Percentiles rank a stretch among this genome's conserved stretches.
Conservation (phyloP, 78 protist genomes). For the Chrysochromulina parva region DNA sequence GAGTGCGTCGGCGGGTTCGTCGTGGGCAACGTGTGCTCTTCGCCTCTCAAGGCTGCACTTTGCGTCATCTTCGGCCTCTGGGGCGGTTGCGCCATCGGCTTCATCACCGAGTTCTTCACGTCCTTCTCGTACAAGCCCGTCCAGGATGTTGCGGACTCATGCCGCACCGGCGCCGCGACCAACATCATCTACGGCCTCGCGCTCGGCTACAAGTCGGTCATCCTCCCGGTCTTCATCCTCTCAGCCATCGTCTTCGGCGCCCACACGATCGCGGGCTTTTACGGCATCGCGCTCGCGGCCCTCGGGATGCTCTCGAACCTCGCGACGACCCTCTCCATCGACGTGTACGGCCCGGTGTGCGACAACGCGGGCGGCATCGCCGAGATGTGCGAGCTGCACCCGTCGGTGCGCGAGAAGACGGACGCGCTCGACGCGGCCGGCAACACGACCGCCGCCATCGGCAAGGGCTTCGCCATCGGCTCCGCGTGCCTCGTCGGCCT, state of each 20-base stretch:
- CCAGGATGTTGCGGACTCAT: slow-evolving; percentile 44
- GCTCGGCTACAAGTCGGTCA: slow-evolving; percentile 43
- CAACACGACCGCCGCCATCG: slow-evolving; percentile 80
- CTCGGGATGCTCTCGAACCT: slow-evolving; percentile 73
- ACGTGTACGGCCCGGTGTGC: slow-evolving; percentile 69
- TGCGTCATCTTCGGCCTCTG: slow-evolving; percentile 66
- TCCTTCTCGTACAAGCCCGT: slow-evolving; percentile 61
- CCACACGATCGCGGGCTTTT: slow-evolving; percentile 38
- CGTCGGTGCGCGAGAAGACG: slow-evolving; percentile 57
- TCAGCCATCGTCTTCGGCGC: slow-evolving; percentile 23
- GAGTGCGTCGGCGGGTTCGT: background rate
- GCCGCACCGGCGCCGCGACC: slow-evolving; percentile 72
- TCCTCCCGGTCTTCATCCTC: slow-evolving; percentile 51
- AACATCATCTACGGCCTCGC: slow-evolving; percentile 72
- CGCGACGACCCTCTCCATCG: slow-evolving; percentile 63
- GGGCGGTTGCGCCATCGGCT: slow-evolving; percentile 68
- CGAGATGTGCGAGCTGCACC: slow-evolving; percentile 55
- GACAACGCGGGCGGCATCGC: slow-evolving; percentile 83
- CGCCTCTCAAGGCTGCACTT: background rate
- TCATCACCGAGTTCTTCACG: slow-evolving; percentile 76
- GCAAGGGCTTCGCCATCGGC: slow-evolving; percentile 78
- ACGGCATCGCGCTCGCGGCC: slow-evolving; percentile 68
- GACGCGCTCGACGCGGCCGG: slow-evolving; percentile 78
- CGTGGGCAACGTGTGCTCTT: background rate
- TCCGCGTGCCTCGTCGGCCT: slow-evolving; percentile 67